Percentiles rank a stretch among this genome's conserved stretches.
These are phyloP conservation scores for Macrocybe gigantea DNA, from an alignment of 768 basidiomycete species.

Conservation along the genomic window DNA sequence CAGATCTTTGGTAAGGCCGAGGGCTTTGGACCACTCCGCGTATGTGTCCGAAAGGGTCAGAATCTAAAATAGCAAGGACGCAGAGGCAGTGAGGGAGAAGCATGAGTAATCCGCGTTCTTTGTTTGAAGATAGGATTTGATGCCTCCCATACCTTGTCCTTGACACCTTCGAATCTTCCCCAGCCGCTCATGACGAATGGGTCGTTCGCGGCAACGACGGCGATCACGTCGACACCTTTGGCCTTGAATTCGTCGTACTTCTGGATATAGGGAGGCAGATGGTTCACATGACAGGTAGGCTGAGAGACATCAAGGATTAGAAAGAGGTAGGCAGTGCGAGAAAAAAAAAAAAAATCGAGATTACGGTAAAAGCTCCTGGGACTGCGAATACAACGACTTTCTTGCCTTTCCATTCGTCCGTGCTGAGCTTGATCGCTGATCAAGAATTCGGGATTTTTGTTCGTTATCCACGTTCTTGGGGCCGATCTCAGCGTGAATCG, in stretches of 20 bases:
- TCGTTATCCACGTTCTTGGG: neutral
- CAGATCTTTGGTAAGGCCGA: constrained; percentile 54
- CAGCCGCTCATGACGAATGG: constrained; percentile 68
- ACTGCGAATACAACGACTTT: constrained; percentile 76
- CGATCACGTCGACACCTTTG: constrained; percentile 71
- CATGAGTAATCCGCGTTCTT: neutral
- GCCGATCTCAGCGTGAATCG: neutral
- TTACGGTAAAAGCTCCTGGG: constrained; percentile 77
- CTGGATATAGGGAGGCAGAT: constrained; percentile 60
- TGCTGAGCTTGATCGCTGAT: constrained; percentile 48
- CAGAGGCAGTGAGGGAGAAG: neutral
- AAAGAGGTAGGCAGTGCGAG: neutral
- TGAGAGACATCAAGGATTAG: constrained; percentile 30
- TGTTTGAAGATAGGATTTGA: neutral
- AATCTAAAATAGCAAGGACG: constrained; percentile 33
- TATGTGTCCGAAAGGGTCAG: constrained; percentile 49
- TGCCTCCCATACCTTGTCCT: constrained; percentile 51
- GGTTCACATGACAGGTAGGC: constrained; percentile 62
- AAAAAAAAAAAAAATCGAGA: constrained; percentile 12
- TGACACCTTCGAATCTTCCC: constrained; percentile 50
- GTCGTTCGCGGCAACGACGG: constrained; percentile 77
- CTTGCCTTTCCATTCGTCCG: constrained; percentile 72
- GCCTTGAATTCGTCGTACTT: constrained; percentile 70
- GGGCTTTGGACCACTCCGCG: constrained; percentile 47
- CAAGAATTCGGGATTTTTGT: neutral